Conservation (phyloP, 148 eudicot species). For the Persicaria tinctoria region DNA sequence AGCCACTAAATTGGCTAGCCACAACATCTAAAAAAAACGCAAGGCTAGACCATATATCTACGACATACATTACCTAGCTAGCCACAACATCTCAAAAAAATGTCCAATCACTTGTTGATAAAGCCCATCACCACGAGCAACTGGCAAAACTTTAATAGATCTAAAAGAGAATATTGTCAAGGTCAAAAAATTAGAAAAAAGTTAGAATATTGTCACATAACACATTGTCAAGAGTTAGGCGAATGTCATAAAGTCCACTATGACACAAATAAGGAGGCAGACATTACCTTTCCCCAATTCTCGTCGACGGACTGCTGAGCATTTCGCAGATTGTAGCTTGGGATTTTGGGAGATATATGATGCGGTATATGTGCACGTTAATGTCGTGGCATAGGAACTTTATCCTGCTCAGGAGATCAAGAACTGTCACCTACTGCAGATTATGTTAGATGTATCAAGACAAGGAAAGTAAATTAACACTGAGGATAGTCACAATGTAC, state of each 20-base stretch:
- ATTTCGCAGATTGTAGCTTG: conserved; percentile 84
- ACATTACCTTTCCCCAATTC: conserved; percentile 83
- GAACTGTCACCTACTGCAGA: background rate
- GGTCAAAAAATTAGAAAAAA: too few relatives aligned
- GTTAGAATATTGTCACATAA: conserved; percentile 30
- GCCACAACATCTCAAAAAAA: too few relatives aligned
- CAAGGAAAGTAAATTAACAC: conserved; percentile 39
- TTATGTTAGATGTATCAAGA: background rate
- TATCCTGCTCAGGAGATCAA: conserved; percentile 64
- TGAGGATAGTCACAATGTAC: conserved; percentile 93
- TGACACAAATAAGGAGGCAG: background rate
- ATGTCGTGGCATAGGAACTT: conserved; percentile 86
- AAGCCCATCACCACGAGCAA: too few relatives aligned
- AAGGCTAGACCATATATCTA: too few relatives aligned
- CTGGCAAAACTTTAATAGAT: too few relatives aligned
- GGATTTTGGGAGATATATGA: conserved; percentile 83
- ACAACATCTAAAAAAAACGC: too few relatives aligned
- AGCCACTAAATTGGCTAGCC: too few relatives aligned
- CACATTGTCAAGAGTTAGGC: background rate
- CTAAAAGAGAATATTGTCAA: too few relatives aligned
- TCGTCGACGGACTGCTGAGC: conserved; percentile 76
- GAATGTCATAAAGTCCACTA: background rate
- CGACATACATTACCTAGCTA: too few relatives aligned
- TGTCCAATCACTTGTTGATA: too few relatives aligned
- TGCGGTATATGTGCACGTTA: conserved; percentile 52